These are phyloP conservation scores for Medicago ruthenica DNA, from an alignment of 306 rosid species.

Conservation along the genomic window DNA sequence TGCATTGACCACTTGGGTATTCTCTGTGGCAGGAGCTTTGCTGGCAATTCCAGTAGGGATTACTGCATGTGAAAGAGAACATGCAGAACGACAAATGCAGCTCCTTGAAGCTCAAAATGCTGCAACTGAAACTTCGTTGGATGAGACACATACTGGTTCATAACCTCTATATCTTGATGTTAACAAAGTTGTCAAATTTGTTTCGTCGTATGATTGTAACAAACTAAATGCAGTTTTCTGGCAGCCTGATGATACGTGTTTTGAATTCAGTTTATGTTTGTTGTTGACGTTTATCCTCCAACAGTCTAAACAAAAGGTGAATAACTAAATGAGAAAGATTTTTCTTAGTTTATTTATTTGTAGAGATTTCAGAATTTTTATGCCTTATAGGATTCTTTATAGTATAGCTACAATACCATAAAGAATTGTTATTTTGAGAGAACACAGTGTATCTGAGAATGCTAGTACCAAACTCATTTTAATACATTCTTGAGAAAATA, in stretches of 20 bases:
- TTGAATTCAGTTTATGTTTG: background rate
- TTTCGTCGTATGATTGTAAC: constrained; percentile 18
- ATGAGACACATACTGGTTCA: constrained; percentile 55
- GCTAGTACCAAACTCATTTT: background rate
- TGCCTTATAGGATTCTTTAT: background rate
- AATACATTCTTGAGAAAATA: too few species aligned
- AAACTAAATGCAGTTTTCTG: constrained; percentile 30
- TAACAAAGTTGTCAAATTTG: constrained; percentile 24
- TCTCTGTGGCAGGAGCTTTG: constrained; percentile 93
- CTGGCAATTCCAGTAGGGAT: constrained; percentile 93
- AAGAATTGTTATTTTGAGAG: background rate
- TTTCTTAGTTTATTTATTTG: constrained; percentile 11
- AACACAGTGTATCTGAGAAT: background rate
- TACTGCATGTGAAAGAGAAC: constrained; percentile 84
- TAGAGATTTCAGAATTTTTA: background rate
- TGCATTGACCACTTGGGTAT: constrained; percentile 94
- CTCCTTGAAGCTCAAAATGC: constrained; percentile 71
- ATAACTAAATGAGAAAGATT: constrained; percentile 17
- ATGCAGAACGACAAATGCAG: constrained; percentile 86
- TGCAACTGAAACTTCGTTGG: constrained; percentile 48
- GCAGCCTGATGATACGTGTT: constrained; percentile 1
- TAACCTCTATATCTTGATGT: constrained; percentile 29
- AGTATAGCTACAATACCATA: background rate
- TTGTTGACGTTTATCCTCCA: constrained; percentile 2
- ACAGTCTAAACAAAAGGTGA: constrained; percentile 19